Base-by-base conservation (phyloP, 176 grass and related monocot species). In the Carex pumila region DNA sequence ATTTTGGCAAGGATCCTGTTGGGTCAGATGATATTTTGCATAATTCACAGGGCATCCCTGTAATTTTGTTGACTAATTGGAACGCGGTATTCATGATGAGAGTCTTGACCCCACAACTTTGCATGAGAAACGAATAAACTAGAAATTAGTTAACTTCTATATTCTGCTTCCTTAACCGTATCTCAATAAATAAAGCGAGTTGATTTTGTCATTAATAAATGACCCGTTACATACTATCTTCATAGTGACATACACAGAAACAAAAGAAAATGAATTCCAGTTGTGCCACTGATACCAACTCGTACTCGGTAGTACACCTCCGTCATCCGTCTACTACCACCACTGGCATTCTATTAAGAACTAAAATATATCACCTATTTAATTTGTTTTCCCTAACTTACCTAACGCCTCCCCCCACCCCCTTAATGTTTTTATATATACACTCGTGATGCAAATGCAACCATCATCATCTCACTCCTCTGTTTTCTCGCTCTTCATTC, bases 271-370 rank as follows among this genome's bases (percentile, higher is more conserved):
- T 25, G 5, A 55, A 10, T 77, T 77, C 50, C 73, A 77, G 73
- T 77, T 77, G 73, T 56, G 50, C 2, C 13, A 56, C 29, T 17
- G 17, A 56, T 54, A 76, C 49, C 71, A 29, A 76, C 72, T 76
- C 4, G 80, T 82, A 82, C 80, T 82, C 59, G 45, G 45, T 82
- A 62, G 80, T 82, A 82, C 80, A 50, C 80, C 9, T 82, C 63
- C 21, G 53, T 31, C 80, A 18, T 82, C 63, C 13, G 32, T n/a
- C n/a, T n/a, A 31, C 61, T 68, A 68, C 80, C 80, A 83, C 80
- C 62, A 83, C 25, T 25, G 25, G 25, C 25, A 25, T 25, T 25
- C 25, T 25, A 25, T 25, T 25, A 25, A 25, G 25, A 25, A 25
- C 25, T 25, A 25, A 25, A 25, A 25, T 25, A 25, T 39, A 39